These are phyloP conservation scores for Phytophthora nicotianae DNA, from an alignment of 352 stramenopile species.

Conservation along the genomic window DNA sequence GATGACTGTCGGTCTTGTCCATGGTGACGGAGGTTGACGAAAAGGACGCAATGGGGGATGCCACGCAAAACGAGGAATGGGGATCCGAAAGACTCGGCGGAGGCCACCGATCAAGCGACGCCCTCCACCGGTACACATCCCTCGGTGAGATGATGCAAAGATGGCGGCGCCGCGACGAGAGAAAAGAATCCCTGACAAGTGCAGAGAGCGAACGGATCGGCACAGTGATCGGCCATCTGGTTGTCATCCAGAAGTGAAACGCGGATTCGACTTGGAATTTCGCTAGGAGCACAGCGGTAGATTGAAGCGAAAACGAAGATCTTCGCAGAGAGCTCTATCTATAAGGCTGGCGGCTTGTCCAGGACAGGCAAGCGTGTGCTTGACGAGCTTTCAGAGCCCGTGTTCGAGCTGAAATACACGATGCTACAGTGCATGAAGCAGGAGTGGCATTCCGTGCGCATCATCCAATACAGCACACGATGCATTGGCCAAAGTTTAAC, in stretches of 20 bases:
- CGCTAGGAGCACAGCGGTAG: neutral
- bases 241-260: conserved; percentile 8
- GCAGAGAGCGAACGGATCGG: conserved; percentile 23
- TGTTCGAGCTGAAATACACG: neutral
- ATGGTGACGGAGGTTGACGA: conserved; percentile 10
- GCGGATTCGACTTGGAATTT: conserved; percentile 11
- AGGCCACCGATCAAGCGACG: conserved; percentile 16
- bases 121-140: conserved; percentile 2
- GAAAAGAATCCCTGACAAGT: conserved; percentile 21
- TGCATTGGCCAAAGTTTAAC: no score
- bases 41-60: conserved; percentile 2
- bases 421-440: neutral
- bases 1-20: conserved; percentile 31
- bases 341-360: neutral
- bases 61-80: conserved; percentile 34
- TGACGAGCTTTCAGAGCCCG: neutral
- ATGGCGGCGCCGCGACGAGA: conserved; percentile 31
- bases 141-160: conserved; percentile 26
- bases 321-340: neutral
- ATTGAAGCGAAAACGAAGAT: conserved; percentile 9
- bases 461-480: no score
- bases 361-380: neutral
- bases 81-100: neutral
- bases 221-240: conserved; percentile 16
- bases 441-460: neutral